Evolutionary conservation across 345 rosid genomes (phyloP).

Genomic region (Boechera divaricarpa): DNA sequence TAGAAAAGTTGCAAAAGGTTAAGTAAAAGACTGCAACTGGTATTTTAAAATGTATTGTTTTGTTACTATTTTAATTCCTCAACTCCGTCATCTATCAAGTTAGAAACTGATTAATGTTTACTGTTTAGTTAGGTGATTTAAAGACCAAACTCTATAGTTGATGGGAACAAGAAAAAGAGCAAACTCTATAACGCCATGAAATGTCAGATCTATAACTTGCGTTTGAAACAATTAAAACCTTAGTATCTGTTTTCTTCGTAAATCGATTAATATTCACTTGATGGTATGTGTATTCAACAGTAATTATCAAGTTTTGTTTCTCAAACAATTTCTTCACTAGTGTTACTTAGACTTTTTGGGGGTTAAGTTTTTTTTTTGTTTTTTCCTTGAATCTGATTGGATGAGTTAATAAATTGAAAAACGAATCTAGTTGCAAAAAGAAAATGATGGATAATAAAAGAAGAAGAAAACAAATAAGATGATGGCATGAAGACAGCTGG

Average conservation of each 20-base stretch:
- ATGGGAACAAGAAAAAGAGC: no score
- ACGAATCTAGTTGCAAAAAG: slow-evolving; percentile 20
- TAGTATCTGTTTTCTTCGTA: no score
- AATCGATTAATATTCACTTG: no score
- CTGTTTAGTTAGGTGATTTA: neutral
- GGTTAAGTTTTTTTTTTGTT: neutral
- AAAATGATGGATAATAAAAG: slow-evolving; percentile 8
- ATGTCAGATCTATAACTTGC: slow-evolving; percentile 25
- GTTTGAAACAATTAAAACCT: slow-evolving; percentile 21
- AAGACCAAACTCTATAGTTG: no score
- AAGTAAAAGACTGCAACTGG: slow-evolving; percentile 13
- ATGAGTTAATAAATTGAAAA: neutral
- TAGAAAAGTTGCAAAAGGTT: slow-evolving; percentile 19
- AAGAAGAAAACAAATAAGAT: slow-evolving; percentile 19
- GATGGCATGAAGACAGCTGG: slow-evolving; percentile 44
- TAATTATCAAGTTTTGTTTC: neutral
- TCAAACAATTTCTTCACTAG: neutral
- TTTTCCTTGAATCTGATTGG: neutral
- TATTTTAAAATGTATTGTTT: neutral
- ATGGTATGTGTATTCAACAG: neutral
- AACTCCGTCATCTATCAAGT: no score
- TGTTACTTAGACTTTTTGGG: neutral
- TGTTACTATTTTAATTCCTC: no score
- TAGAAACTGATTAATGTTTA: neutral
- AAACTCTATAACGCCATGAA: slow-evolving; percentile 14